Conservation (phyloP, 805 yeast species). For the Metschnikowia orientalis region DNA sequence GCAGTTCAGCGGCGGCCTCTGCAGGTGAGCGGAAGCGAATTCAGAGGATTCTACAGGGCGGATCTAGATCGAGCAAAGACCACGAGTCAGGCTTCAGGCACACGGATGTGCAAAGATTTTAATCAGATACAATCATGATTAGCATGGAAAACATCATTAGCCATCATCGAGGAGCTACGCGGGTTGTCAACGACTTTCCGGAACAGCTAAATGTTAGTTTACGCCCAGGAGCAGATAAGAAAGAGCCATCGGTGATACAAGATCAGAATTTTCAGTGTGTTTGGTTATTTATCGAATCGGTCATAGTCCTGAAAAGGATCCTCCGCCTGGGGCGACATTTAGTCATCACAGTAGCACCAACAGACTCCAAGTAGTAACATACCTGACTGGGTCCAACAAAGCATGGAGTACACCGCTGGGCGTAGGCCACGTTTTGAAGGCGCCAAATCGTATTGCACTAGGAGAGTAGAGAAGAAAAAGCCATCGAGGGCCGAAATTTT, state of each 20-base stretch:
- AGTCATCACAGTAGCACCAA: slow-evolving; percentile 47
- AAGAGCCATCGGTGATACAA: background rate
- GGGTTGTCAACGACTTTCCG: slow-evolving; percentile 4
- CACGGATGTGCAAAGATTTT: slow-evolving; percentile 31
- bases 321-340: slow-evolving; percentile 77
- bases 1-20: too few species aligned
- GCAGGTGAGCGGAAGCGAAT: too few species aligned
- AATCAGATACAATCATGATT: slow-evolving; percentile 54
- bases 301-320: slow-evolving; percentile 56
- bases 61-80: too few species aligned
- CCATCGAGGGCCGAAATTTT: too few species aligned
- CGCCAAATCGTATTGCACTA: background rate
- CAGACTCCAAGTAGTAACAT: slow-evolving; percentile 8
- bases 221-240: slow-evolving; percentile 2
- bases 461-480: background rate
- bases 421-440: slow-evolving; percentile 4
- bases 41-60: too few species aligned
- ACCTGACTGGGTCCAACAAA: slow-evolving; percentile 12
- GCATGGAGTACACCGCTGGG: slow-evolving; percentile 4
- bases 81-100: slow-evolving; percentile 32
- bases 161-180: slow-evolving; percentile 20
- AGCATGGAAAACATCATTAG: slow-evolving; percentile 58
- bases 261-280: slow-evolving; percentile 66
- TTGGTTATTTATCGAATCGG: slow-evolving; percentile 66
- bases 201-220: slow-evolving; percentile 13